Base-by-base conservation (phyloP, 768 basidiomycete species). In the Auricularia heimuer region DNA sequence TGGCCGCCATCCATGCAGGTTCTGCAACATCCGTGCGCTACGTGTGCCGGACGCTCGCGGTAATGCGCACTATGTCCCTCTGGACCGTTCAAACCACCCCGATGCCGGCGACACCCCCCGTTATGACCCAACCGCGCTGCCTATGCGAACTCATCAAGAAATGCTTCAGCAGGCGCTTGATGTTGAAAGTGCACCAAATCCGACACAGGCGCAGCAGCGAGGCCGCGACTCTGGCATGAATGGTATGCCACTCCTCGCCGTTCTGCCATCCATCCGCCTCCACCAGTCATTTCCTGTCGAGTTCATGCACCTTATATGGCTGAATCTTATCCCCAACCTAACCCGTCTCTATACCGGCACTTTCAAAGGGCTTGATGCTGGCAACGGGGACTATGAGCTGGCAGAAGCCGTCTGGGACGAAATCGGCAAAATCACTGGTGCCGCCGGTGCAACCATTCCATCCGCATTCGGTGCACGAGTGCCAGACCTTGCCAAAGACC, bases 381-480 rank as follows among this genome's bases (percentile, higher is more conserved):
- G 39, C 39, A 39, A 12, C 12, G 39, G 39, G 39, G 39, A 39
- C 39, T 39, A 39, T 63, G 56, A 8, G 39, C 39, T 39, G 8
- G 39, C 39, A 8, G 39, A 39, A 6, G 63, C 67, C 0, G 71
- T 81, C 2, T 81, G 81, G 81, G 71, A 79, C n/a, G 75, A 73
- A 0, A 75, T 82, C 54, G 76, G 79, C 0, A 60, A 67, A 3
- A 77, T 73, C 39, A 77, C 75, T 0, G 65, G 63, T 18, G 66
- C 56, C 11, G 65, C 70, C 6, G 63, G 62, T 34, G 67, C 3
- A 7, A 68, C 58, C 2, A 70, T 65, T 51, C 78, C 71, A n/a
- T 75, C 58, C 62, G 73, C 70, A 0, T 75, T 77, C 68, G 65
- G 61, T 18, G 35, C 11, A 3, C 29, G 71, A 2, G 68, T 74